Evolutionary conservation across 129 eudicot genomes (phyloP), one percentile per base, ranked within the genome.

Genomic region (Saposhnikovia divaricata): DNA sequence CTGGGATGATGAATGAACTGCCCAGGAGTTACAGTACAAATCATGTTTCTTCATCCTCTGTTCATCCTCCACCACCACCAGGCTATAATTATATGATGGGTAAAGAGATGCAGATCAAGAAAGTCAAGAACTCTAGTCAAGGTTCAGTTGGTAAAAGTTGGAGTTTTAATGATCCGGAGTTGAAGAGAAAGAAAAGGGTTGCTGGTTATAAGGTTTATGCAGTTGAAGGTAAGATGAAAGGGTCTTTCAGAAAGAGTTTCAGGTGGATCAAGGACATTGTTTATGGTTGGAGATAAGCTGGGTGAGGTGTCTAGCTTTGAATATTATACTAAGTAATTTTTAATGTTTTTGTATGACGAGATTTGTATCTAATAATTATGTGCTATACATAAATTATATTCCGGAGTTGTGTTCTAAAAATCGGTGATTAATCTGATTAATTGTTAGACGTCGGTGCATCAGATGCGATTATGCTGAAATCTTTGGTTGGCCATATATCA

Each of bases 161-260:
- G 96, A 87, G 88, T 77, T 82, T 90, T 25, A 81, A 11, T 76
- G 98, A 90, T 80, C 93, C 98, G 18, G 96, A 93, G 72, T 77
- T 93, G 72, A 90, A 87, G 81, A 93, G 98, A 88, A 93, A 87
- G 84, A 93, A 87, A 78, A 90, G 98, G 88, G 92, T 93, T 50
- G 96, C 96, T 31, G 83, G 89, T 76, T 93, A 93, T 63, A 90
- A 93, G 70, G 90, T 84, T 18, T 90, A 90, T 51, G 68, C 89
- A 46, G 91, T 90, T 39, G 90, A 92, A 85, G 97, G 97, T 0
- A 92, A 92, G 76, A 87, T 92, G 65, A 92, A 92, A 85, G 94
- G 97, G 15, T 90, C 95, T 4, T 21, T 92, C 12, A 90, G 79
- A 82, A 92, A 93, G 81, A 89, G 98, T 79, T 90, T 93, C 48